A percentile compares a stretch with the other conserved stretches of the same genome.
phyloP scores from a whole-genome alignment of 345 rosid species.

The Eucalyptus microcorys region DNA sequence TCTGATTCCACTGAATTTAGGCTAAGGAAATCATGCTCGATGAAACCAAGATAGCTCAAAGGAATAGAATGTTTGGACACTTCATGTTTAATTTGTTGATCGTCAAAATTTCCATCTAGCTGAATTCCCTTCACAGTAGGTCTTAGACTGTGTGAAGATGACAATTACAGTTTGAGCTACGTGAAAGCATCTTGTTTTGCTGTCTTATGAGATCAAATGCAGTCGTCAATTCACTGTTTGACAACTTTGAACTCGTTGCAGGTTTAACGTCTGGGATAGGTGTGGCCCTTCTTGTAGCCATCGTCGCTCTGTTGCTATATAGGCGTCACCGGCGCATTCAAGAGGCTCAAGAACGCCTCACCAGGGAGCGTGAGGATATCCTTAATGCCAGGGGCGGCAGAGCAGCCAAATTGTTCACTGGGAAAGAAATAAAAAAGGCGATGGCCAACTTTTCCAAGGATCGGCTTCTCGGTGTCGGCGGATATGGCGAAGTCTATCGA shows the following conservation, averaged over 20 bases:
- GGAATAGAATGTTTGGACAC: background rate
- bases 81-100: background rate
- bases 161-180: background rate
- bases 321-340: conserved; percentile 11
- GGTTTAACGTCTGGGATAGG: conserved; percentile 24
- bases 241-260: background rate
- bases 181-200: background rate
- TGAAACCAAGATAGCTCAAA: background rate
- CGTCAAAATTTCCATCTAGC: background rate
- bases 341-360: conserved; percentile 13
- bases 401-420: conserved; percentile 13
- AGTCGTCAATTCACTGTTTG: background rate
- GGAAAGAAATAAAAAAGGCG: conserved; percentile 27
- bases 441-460: conserved; percentile 29
- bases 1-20: background rate
- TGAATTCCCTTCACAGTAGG: background rate
- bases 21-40: background rate
- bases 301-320: conserved; percentile 2
- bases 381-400: conserved; percentile 17
- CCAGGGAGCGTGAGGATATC: conserved; percentile 17
- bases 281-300: background rate
- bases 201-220: background rate
- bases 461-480: conserved; percentile 30
- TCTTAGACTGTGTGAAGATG: background rate
- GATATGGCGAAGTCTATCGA: conserved; percentile 40